phyloP scores from a whole-genome alignment of 345 rosid genomes.

The Arabis alpina region DNA sequence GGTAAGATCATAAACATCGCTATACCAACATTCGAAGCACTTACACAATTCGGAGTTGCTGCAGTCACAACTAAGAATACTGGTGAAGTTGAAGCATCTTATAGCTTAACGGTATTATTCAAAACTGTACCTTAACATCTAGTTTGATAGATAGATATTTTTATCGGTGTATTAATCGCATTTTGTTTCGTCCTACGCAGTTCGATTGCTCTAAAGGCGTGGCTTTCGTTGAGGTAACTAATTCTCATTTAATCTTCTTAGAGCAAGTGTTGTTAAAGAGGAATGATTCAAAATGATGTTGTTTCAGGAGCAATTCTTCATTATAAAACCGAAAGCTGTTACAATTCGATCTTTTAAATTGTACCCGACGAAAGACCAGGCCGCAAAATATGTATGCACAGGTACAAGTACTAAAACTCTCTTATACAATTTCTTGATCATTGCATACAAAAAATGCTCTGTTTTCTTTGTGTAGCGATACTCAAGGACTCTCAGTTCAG shows the following conservation, averaged over 20 bases:
- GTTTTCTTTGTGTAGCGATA: conserved; percentile 58
- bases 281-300: conserved; percentile 25
- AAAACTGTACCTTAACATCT: background rate
- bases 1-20: conserved; percentile 74
- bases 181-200: conserved; percentile 47
- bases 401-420: conserved; percentile 43
- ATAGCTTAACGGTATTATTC: conserved; percentile 74
- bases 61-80: conserved; percentile 68
- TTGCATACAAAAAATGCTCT: conserved; percentile 2
- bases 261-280: conserved; percentile 15
- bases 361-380: conserved; percentile 81
- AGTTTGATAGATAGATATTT: background rate
- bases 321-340: conserved; percentile 72
- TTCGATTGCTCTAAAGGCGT: conserved; percentile 88
- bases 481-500: conserved; percentile 81
- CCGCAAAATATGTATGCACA: conserved; percentile 74
- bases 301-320: conserved; percentile 86
- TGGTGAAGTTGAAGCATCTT: conserved; percentile 93
- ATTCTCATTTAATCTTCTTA: background rate
- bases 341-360: conserved; percentile 71
- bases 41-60: conserved; percentile 85
- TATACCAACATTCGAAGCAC: conserved; percentile 87
- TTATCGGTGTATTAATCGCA: conserved; percentile 1
- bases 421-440: background rate
- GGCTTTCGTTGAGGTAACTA: conserved; percentile 67